Conservation (phyloP, 192 early-diverging fungal species). For the Backusella tuberculispora region DNA sequence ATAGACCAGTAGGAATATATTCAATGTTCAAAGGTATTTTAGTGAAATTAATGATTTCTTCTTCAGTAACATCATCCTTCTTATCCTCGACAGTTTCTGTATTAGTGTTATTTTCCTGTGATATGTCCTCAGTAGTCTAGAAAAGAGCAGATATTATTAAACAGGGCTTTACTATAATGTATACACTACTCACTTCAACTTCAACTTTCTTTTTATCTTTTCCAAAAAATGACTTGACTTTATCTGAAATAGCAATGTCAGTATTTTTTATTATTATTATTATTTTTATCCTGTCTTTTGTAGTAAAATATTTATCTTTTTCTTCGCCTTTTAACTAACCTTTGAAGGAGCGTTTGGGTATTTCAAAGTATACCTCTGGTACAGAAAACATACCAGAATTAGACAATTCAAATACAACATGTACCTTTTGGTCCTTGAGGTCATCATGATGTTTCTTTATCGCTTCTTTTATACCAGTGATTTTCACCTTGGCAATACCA, state of each 20-base stretch:
- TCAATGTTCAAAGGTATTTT: slow-evolving; percentile 34
- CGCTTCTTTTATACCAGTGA: slow-evolving; percentile 74
- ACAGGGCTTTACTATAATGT: too few relatives aligned
- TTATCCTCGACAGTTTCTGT: slow-evolving; percentile 40
- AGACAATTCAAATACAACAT: slow-evolving; percentile 77
- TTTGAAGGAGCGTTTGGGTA: slow-evolving; percentile 41
- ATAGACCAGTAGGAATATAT: slow-evolving; percentile 26
- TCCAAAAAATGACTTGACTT: slow-evolving; percentile 66
- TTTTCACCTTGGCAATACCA: slow-evolving; percentile 63
- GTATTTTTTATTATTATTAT: too few relatives aligned
- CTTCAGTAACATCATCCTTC: slow-evolving; percentile 37
- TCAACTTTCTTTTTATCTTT: slow-evolving; percentile 23
- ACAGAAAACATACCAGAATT: slow-evolving; percentile 76
- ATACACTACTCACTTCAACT: background rate
- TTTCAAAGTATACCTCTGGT: slow-evolving; percentile 59
- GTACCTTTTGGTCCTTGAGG: slow-evolving; percentile 74
- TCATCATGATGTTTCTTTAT: slow-evolving; percentile 65
- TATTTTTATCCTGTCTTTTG: too few relatives aligned
- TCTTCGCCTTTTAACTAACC: slow-evolving; percentile 20
- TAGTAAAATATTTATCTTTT: background rate
- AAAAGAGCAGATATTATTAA: background rate
- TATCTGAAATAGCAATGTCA: too few relatives aligned
- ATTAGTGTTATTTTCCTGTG: slow-evolving; percentile 33
- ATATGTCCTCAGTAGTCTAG: slow-evolving; percentile 4
- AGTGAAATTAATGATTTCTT: background rate